phyloP scores from a whole-genome alignment of 1,139 yeast species.

The Meyerozyma elateridarum region DNA sequence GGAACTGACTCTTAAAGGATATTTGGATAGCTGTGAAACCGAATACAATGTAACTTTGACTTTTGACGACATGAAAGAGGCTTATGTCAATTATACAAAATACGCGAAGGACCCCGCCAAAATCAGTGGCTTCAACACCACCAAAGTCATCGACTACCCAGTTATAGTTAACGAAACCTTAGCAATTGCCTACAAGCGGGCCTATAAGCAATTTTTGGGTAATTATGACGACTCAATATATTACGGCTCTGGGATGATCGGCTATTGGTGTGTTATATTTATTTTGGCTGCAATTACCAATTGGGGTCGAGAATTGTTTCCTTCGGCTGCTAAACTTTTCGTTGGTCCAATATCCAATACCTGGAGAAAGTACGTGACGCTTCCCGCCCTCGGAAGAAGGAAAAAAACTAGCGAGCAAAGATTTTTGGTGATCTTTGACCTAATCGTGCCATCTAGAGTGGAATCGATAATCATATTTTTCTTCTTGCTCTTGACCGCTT shows the following conservation, averaged over 20 bases:
- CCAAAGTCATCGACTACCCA: conserved; percentile 20
- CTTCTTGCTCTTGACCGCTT: conserved; percentile 10
- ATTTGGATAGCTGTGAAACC: conserved; percentile 10
- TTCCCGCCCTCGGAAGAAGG: conserved; percentile 27
- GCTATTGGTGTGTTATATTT: conserved; percentile 19
- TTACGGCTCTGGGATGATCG: conserved; percentile 17
- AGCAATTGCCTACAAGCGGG: conserved; percentile 8
- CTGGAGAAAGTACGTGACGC: conserved; percentile 25
- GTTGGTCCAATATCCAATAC: conserved; percentile 21
- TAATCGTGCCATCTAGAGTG: conserved; percentile 25
- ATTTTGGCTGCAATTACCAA: conserved; percentile 16
- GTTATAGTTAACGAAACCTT: conserved; percentile 15
- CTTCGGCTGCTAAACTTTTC: conserved; percentile 16
- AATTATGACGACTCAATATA: conserved; percentile 22
- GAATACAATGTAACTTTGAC: conserved; percentile 13
- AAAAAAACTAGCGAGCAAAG: conserved; percentile 21
- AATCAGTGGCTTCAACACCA: conserved; percentile 19
- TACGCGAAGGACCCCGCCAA: conserved; percentile 18
- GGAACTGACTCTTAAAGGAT: not conserved
- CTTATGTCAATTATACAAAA: conserved; percentile 15
- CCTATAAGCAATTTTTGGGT: conserved; percentile 28
- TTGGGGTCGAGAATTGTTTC: conserved; percentile 18
- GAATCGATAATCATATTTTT: conserved; percentile 22
- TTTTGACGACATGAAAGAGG: conserved; percentile 13
- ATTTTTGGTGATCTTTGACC: conserved; percentile 18